Evolutionary conservation across 768 basidiomycete genomes (phyloP), one percentile per base, ranked within the genome.

Genomic region (Rhodotorula paludigena): DNA sequence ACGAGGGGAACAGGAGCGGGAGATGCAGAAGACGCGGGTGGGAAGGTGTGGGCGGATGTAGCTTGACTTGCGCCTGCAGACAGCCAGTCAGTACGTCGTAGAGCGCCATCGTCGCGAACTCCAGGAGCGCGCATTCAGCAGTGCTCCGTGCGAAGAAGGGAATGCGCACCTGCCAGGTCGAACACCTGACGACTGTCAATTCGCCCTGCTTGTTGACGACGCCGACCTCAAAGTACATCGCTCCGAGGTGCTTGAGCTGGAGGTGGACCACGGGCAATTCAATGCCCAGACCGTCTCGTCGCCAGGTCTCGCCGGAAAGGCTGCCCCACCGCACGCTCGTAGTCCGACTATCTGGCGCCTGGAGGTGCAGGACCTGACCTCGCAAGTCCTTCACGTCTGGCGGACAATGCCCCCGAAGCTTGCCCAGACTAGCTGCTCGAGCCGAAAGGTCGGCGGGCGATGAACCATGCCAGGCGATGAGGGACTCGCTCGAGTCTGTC

Each of bases 161-260:
- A n/a, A n/a, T n/a, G 16, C 63, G 38, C 23, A 66, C 69, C 57
- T 71, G 69, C 42, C 57, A 71, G 1, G 55, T 66, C n/a, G 69
- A 71, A 5, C 11, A 33, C 21, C 69, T 51, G 7, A 71, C 30
- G 12, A 66, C 41, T 12, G 39, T 36, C 0, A 56, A 18, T 25
- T 63, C 44, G 0, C 39, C 52, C 14, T 28, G 30, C 3, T 63
- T 39, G 42, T 56, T 53, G 25, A 35, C 5, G 12, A 71, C 47
- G 1, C 32, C 60, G 1, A 71, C 61, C 15, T 71, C 69, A 18
- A 71, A 20, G 39, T 36, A 71, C 45, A 58, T 51, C 38, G 30
- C 30, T 2, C 51, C 64, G 12, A 71, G 38, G 30, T 66, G 53
- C 61, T 71, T 71, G 33, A 71, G 41, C 38, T 65, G 64, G 2